Evolutionary conservation across 2,329 filamentous ascomycete species (phyloP), one percentile per base, ranked within the genome.

Genomic region (Colletotrichum liaoningense): DNA sequence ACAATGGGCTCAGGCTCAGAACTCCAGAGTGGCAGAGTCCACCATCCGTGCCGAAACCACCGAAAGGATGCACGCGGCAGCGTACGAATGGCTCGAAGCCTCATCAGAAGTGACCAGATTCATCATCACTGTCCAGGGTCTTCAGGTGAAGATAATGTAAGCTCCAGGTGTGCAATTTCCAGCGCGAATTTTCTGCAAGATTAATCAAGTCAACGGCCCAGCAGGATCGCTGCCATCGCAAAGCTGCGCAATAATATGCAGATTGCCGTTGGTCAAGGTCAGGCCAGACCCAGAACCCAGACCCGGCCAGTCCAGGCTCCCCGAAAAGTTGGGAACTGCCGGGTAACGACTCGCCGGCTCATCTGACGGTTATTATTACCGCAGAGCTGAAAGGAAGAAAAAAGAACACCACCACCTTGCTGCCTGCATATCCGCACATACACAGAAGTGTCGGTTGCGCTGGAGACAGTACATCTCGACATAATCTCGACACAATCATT

Each of bases 401-500:
- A 16, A 22, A 12, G 7, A 30, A n/a, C 38, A 46, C 7, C 38
- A 46, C 7, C 26, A 62, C 19, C 24, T 38, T 16, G 19, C 26
- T 6, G 38, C 16, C 22, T 33, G 28, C 26, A 52, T 12, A 35
- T 12, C 11, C 33, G 33, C 8, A 5, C 33, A 35, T 33, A 11
- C 14, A 11, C 11, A 30, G 30, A 33, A 14, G 26, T 12, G n/a
- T 14, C 24, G 24, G 42, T 5, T 69, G 42, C 33, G 59, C 70
- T 69, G 55, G 55, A 26, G 26, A 65, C n/a, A 46, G 60, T 14
- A 28, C 58, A 56, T 52, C 24, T 69, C 46, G 66, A 59, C 66
- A 70, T 65, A 73, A 73, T 73, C 70, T 73, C 67, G 35, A 64
- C 30, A 65, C 56, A 73, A 73, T 70, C 60, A 73, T 60, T 69